Evolutionary conservation across 306 rosid species (phyloP).

Genomic region (Rosa rugosa): DNA sequence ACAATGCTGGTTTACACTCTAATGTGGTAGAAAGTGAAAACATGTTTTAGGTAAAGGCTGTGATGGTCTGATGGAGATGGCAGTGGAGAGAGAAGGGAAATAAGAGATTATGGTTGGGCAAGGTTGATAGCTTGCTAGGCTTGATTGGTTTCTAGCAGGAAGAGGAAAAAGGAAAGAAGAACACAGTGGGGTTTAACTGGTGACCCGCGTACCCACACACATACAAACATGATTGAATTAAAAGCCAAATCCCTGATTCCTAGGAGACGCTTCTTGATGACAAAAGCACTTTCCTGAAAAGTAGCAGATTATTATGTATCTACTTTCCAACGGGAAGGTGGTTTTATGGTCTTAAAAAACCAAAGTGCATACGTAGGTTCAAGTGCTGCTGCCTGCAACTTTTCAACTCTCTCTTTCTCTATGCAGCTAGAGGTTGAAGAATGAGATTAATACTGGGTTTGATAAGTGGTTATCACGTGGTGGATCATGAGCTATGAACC

Average conservation of each 20-base stretch:
- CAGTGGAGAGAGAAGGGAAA: neutral
- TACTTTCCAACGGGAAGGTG: constrained; percentile 10
- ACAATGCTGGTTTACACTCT: neutral
- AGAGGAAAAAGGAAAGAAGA: constrained; percentile 1
- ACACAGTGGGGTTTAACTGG: neutral
- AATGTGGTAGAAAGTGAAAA: constrained; percentile 11
- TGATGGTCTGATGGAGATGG: neutral
- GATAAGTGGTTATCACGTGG: constrained; percentile 17
- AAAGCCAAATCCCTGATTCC: constrained; percentile 11
- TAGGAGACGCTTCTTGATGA: constrained; percentile 23
- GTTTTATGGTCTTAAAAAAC: neutral
- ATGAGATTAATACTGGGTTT: neutral
- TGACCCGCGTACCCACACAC: constrained; percentile 1
- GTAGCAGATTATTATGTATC: constrained; percentile 3
- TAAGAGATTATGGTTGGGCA: constrained; percentile 10
- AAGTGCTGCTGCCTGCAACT: neutral
- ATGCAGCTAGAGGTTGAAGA: neutral
- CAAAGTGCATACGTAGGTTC: neutral
- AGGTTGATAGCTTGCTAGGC: neutral
- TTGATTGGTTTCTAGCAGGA: constrained; percentile 9
- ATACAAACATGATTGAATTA: neutral
- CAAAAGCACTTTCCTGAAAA: constrained; percentile 23
- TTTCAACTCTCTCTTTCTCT: neutral
- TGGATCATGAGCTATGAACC: constrained; percentile 4
- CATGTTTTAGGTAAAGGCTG: constrained; percentile 2